phyloP scores from a whole-genome alignment of 768 basidiomycete genomes.

The Xerocomellus intermedius region DNA sequence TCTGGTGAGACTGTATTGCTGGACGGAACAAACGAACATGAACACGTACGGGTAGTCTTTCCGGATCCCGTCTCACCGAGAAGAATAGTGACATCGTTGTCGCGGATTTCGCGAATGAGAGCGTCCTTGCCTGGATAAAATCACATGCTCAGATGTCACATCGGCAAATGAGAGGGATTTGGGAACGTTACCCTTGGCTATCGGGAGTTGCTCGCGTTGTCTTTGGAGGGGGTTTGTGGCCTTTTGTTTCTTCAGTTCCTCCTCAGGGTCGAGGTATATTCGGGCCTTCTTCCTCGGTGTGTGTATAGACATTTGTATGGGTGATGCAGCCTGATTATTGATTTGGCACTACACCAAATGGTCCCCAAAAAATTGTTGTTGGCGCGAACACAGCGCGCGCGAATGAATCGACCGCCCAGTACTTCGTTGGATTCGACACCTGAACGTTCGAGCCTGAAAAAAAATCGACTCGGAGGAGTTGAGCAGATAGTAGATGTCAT shows the following conservation, averaged over 20 bases:
- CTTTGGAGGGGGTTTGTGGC: slow-evolving; percentile 44
- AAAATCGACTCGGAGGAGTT: background rate
- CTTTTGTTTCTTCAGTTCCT: slow-evolving; percentile 10
- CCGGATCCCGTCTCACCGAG: slow-evolving; percentile 98
- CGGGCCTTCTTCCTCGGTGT: slow-evolving; percentile 29
- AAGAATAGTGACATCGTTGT: slow-evolving; percentile 83
- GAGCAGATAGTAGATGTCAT: background rate
- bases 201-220: slow-evolving; percentile 71
- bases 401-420: background rate
- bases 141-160: background rate
- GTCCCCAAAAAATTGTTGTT: background rate
- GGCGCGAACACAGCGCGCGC: background rate
- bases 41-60: slow-evolving; percentile 92
- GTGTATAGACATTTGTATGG: slow-evolving; percentile 18
- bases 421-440: background rate
- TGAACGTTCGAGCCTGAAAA: background rate
- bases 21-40: background rate
- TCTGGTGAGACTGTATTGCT: slow-evolving; percentile 17
- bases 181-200: slow-evolving; percentile 58
- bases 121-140: slow-evolving; percentile 66
- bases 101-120: slow-evolving; percentile 66
- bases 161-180: background rate
- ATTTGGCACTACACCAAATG: background rate
- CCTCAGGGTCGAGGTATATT: slow-evolving; percentile 23
- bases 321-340: background rate